A percentile compares a stretch with the other conserved stretches of the same genome.
phyloP scores from a whole-genome alignment of 495 filamentous ascomycete genomes.

The Penicillium macrosclerotiorum region DNA sequence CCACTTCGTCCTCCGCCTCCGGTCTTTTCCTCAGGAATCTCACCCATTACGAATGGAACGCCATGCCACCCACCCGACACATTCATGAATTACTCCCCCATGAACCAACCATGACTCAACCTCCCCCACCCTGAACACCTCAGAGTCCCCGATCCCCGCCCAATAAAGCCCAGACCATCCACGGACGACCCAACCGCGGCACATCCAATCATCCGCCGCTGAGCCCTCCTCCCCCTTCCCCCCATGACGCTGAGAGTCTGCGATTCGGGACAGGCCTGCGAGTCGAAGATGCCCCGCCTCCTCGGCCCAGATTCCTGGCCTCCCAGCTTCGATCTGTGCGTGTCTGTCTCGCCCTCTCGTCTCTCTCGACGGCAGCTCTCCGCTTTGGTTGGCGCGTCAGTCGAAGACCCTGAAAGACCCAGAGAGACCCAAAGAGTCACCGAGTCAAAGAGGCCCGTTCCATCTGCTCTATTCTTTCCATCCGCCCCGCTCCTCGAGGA shows the following conservation, averaged over 20 bases:
- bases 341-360: neutral
- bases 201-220: conserved; percentile 8
- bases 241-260: conserved; percentile 28
- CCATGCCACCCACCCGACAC: no score
- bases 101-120: neutral
- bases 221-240: conserved; percentile 5
- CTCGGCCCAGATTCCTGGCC: conserved; percentile 19
- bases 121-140: neutral
- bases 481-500: no score
- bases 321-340: conserved; percentile 17
- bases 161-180: conserved; percentile 9
- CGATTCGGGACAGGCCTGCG: no score
- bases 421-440: no score
- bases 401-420: no score
- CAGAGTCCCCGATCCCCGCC: neutral
- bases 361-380: no score
- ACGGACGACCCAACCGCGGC: neutral
- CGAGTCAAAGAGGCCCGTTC: no score
- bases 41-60: no score
- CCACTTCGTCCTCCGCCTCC: neutral
- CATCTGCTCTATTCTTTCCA: no score
- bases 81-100: no score
- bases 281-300: conserved; percentile 6
- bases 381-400: no score
- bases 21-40: neutral